phyloP scores from a whole-genome alignment of 1,284 basidiomycete species.

The Tilletia horrida region DNA sequence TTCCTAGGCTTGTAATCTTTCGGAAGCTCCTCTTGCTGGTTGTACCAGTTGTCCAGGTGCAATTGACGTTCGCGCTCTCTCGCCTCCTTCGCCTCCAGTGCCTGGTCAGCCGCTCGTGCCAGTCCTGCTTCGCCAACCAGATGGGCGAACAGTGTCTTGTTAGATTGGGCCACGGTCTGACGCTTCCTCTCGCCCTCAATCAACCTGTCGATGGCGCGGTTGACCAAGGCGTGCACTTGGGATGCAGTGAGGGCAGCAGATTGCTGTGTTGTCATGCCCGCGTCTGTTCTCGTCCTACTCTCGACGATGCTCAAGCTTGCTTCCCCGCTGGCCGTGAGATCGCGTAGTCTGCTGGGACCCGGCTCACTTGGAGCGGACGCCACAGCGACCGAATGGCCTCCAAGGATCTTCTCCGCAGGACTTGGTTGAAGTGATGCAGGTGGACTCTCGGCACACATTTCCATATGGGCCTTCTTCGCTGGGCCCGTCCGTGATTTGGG shows the following conservation, averaged over 20 bases:
- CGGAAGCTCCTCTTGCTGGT: neutral
- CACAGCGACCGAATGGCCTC: neutral
- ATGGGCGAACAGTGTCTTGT: constrained; percentile 3
- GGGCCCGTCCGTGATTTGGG: constrained; percentile 11
- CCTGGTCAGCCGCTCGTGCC: neutral
- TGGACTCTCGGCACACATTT: neutral
- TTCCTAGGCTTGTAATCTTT: constrained; percentile 1
- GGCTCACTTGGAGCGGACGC: neutral
- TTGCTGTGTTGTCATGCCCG: neutral
- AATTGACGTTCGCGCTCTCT: neutral
- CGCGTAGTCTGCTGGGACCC: too few species aligned
- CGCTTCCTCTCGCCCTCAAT: neutral
- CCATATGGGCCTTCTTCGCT: constrained; percentile 6
- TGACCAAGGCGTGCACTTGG: neutral
- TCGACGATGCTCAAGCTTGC: too few species aligned
- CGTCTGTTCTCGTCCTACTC: too few species aligned
- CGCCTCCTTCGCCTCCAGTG: neutral
- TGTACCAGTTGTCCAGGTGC: constrained; percentile 5
- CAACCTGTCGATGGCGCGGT: neutral
- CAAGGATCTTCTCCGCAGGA: neutral
- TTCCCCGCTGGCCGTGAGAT: too few species aligned
- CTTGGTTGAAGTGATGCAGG: neutral
- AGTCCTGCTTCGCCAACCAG: neutral
- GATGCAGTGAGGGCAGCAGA: neutral
- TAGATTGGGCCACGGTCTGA: neutral